A percentile compares a stretch with the other conserved stretches of the same genome.
Conservation (phyloP, 768 basidiomycete species). For the Trametes coccinea region DNA sequence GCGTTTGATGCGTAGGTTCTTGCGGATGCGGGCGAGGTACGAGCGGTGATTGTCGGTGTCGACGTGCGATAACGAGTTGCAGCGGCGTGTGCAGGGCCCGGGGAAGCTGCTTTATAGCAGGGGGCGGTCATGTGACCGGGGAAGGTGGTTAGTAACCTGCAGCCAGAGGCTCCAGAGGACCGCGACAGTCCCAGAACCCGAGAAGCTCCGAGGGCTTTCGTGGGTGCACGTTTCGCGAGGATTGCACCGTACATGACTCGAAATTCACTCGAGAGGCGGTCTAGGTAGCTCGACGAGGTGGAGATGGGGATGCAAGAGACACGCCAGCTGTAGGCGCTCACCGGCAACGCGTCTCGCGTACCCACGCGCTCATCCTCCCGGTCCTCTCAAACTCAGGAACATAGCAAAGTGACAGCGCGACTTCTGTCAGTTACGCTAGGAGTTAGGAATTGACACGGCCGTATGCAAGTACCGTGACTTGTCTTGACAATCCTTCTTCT, state of each 20-base stretch:
- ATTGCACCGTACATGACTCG: neutral
- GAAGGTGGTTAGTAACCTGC: constrained; percentile 18
- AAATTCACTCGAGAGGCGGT: neutral
- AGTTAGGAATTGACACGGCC: neutral
- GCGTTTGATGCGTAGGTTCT: constrained; percentile 15
- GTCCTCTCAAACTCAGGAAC: too few species aligned
- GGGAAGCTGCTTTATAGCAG: constrained; percentile 9
- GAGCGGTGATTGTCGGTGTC: neutral
- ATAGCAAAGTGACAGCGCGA: too few species aligned
- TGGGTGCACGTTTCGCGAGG: neutral
- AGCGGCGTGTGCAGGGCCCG: neutral
- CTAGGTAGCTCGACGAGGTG: neutral
- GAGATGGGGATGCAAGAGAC: constrained; percentile 2
- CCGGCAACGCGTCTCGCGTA: neutral
- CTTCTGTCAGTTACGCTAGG: neutral
- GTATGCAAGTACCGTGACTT: neutral
- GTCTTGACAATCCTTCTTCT: neutral
- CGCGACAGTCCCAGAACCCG: neutral
- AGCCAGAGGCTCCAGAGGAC: neutral
- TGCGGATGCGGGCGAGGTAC: neutral
- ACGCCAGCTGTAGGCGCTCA: neutral
- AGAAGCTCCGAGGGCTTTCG: neutral
- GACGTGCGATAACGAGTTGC: constrained; percentile 6
- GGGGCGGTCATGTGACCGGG: constrained; percentile 10
- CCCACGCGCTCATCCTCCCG: too few species aligned